A percentile compares a stretch with the other conserved stretches of the same genome.
phyloP scores from a whole-genome alignment of 139 green algal genomes.

The Micromonas commoda region DNA sequence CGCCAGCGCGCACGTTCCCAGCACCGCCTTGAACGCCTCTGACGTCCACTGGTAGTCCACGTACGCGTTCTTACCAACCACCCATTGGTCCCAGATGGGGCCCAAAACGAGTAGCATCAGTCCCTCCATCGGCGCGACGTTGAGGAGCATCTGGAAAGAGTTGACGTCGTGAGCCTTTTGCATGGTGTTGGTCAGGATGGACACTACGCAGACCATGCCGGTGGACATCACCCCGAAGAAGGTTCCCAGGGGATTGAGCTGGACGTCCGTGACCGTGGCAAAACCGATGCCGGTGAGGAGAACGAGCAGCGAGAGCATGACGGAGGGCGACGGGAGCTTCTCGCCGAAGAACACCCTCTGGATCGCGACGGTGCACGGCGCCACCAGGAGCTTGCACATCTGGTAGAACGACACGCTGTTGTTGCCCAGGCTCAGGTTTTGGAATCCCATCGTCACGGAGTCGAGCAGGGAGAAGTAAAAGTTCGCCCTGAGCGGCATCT shows the following conservation, averaged over 20 bases:
- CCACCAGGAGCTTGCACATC: slow-evolving; percentile 52
- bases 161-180: slow-evolving; percentile 39
- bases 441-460: slow-evolving; percentile 38
- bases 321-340: slow-evolving; percentile 32
- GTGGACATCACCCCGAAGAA: slow-evolving; percentile 34
- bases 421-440: slow-evolving; percentile 44
- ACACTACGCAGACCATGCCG: slow-evolving; percentile 41
- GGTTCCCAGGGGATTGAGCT: slow-evolving; percentile 45
- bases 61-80: slow-evolving; percentile 39
- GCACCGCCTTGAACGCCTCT: slow-evolving; percentile 34
- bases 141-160: slow-evolving; percentile 45
- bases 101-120: slow-evolving; percentile 23
- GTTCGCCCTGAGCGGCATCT: slow-evolving; percentile 13
- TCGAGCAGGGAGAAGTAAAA: slow-evolving; percentile 39
- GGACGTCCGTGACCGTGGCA: slow-evolving; percentile 47
- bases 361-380: slow-evolving; percentile 44
- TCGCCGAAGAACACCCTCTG: slow-evolving; percentile 42
- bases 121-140: slow-evolving; percentile 36
- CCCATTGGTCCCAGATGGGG: slow-evolving; percentile 35
- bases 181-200: slow-evolving; percentile 47
- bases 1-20: slow-evolving; percentile 41
- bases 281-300: slow-evolving; percentile 41
- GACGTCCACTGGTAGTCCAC: slow-evolving; percentile 33
- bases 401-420: slow-evolving; percentile 51
- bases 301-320: slow-evolving; percentile 33